These are phyloP conservation scores for Botryotinia calthae DNA, from an alignment of 2,329 filamentous ascomycete species.

Conservation along the genomic window DNA sequence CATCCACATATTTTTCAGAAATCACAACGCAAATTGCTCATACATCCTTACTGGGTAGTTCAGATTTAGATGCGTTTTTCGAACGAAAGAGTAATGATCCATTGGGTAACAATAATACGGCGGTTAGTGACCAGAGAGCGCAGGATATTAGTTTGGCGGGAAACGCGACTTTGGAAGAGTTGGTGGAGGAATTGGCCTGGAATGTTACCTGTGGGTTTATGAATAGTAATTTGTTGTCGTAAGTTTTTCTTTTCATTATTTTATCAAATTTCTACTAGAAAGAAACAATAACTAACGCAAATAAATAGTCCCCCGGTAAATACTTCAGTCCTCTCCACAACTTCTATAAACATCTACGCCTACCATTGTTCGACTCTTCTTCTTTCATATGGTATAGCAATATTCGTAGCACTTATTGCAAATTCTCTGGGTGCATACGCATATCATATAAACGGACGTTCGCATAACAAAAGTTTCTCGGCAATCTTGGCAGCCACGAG, in stretches of 20 bases:
- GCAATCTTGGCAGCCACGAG: constrained; percentile 27
- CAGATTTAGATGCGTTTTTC: constrained; percentile 27
- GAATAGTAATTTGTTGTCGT: constrained; percentile 1
- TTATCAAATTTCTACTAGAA: not conserved
- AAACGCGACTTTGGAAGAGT: not conserved
- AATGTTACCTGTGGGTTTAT: not conserved
- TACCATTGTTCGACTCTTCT: constrained; percentile 24
- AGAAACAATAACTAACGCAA: not conserved
- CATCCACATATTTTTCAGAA: constrained; percentile 19
- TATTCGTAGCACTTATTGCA: constrained; percentile 21
- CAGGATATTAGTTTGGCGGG: not conserved
- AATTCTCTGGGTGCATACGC: constrained; percentile 25
- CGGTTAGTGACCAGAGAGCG: not conserved
- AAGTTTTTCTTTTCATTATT: not conserved
- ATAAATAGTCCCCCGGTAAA: not conserved
- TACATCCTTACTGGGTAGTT: constrained; percentile 25
- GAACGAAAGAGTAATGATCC: constrained; percentile 12
- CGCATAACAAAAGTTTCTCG: constrained; percentile 28
- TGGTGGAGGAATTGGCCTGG: not conserved
- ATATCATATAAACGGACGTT: constrained; percentile 24
- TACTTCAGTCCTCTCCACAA: not conserved
- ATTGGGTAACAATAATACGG: not conserved
- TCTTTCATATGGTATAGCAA: constrained; percentile 25
- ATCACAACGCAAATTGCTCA: constrained; percentile 24
- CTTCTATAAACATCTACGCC: constrained; percentile 23